Base-by-base conservation (phyloP, 1,284 basidiomycete genomes). In the Vanrija humicola region DNA sequence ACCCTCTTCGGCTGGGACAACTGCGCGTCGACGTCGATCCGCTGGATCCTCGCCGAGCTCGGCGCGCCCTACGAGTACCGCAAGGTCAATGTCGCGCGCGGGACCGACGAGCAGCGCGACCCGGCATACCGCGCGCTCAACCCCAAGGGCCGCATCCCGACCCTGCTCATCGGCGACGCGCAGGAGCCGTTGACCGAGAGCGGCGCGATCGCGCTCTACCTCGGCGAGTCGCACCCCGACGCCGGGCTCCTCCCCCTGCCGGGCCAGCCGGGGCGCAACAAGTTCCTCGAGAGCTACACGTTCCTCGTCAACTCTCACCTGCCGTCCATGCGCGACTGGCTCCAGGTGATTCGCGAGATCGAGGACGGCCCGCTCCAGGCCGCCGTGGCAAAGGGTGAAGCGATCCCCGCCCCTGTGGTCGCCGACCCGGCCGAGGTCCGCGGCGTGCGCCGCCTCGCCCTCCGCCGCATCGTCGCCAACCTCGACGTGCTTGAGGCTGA, bases 321-420 rank as follows among this genome's bases (percentile, higher is more conserved):
- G n/a, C 65, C 65, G 3, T 51, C 61, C 9, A 54, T 67, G 39
- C 54, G 65, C 21, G 65, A 67, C 52, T 63, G 59, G 61, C 51
- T 67, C 44, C 64, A 67, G 34, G 34, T 34, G 9, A 5, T 34
- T 2, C 34, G 34, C 34, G 34, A 34, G 34, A 5, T 34, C 12
- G 34, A 34, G 34, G 34, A 34, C 34, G 34, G 34, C 9, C 34
- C 34, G 9, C 34, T 34, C 6, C 64, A 67, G 50, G 65, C 65
- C 14, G 54, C 49, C 21, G 59, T 48, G 21, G 56, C 54, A 38
- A 43, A 51, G 50, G 50, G 44, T 12, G 43, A 48, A 19, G n/a
- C 16, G 12, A 14, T 25, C 16, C 26, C 38, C 50, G 53, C 53
- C 1, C 34, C 34, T 10, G 10, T 34, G 9, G 34, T 14, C 9